These are phyloP conservation scores for Trebouxia sp. DNA, from an alignment of 139 green algal genomes.

Conservation along the genomic window DNA sequence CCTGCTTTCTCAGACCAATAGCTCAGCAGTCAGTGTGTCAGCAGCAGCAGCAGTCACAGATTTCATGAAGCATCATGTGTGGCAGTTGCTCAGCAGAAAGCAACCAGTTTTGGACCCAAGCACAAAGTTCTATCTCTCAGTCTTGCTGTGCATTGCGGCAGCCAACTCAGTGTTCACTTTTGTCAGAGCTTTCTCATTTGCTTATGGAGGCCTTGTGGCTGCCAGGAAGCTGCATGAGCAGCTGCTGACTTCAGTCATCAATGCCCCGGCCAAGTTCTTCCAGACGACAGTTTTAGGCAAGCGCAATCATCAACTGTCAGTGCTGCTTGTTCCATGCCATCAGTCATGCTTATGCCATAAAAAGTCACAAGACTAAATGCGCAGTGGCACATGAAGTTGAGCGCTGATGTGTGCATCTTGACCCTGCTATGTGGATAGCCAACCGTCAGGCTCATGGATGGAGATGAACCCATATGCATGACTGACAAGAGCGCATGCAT, in stretches of 20 bases:
- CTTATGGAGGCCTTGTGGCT: constrained; percentile 70
- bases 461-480: no score
- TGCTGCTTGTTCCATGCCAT: no score
- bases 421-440: no score
- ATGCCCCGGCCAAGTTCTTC: constrained; percentile 58
- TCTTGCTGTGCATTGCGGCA: constrained; percentile 55
- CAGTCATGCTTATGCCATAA: no score
- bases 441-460: no score
- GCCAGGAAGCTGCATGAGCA: constrained; percentile 56
- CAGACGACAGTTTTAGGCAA: constrained; percentile 50
- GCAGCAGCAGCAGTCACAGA: neutral
- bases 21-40: neutral
- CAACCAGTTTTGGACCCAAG: constrained; percentile 20
- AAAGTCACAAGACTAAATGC: no score
- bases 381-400: no score
- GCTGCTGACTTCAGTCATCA: constrained; percentile 64
- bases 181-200: constrained; percentile 81
- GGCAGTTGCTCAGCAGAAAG: neutral
- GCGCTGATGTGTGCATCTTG: no score
- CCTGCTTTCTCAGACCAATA: neutral
- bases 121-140: constrained; percentile 53
- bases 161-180: constrained; percentile 64
- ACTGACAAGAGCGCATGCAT: no score
- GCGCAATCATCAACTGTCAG: neutral
- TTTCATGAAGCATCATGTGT: neutral